phyloP scores from a whole-genome alignment of 2,329 filamentous ascomycete genomes.

The Trichoderma guizhouense region DNA sequence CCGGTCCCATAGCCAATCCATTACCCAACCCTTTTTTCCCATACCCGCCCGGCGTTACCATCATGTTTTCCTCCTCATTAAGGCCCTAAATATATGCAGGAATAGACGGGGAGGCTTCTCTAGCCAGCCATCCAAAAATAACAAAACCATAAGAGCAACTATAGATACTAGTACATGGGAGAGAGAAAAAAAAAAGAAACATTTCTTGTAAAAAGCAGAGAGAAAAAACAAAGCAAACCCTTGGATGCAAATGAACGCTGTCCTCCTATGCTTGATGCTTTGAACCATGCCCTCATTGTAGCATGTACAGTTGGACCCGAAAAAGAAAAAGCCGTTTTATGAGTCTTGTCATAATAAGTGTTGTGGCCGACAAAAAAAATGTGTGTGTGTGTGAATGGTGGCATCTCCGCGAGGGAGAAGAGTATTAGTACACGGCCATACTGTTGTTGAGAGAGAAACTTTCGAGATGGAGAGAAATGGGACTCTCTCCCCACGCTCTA shows the following conservation, averaged over 20 bases:
- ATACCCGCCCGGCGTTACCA: neutral
- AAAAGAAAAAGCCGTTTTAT: neutral
- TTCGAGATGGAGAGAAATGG: neutral
- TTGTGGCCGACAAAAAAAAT: neutral
- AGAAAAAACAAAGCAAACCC: neutral
- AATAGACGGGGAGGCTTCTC: neutral
- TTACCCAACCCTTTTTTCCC: neutral
- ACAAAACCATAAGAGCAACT: neutral
- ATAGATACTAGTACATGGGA: conserved; percentile 4
- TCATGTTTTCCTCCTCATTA: conserved; percentile 18
- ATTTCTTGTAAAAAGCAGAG: neutral
- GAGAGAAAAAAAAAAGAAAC: neutral
- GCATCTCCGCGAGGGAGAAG: neutral
- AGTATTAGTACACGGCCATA: neutral
- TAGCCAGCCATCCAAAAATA: neutral
- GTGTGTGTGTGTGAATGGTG: neutral
- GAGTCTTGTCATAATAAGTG: neutral
- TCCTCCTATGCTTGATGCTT: conserved; percentile 6
- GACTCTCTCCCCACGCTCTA: neutral
- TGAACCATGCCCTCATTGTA: neutral
- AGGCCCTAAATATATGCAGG: conserved; percentile 15
- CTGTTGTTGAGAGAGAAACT: neutral
- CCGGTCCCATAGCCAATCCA: neutral
- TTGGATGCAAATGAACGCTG: conserved; percentile 8
- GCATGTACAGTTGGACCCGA: neutral